A percentile compares a stretch with the other conserved stretches of the same genome.
Evolutionary conservation across 2,329 filamentous ascomycete species (phyloP).

Genomic region (Pochonia chlamydosporia): DNA sequence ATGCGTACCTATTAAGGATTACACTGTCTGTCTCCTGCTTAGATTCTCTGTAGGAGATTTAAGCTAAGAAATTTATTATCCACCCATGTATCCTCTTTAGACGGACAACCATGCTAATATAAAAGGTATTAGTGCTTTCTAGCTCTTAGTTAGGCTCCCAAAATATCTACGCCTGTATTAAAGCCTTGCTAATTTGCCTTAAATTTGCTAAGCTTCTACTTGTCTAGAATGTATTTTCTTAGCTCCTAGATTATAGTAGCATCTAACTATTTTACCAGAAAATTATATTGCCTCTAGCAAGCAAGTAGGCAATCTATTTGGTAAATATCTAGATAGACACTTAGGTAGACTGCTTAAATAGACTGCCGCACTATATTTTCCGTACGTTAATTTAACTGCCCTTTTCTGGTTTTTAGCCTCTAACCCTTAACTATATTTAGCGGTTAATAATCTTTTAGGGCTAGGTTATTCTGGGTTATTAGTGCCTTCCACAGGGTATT

Average conservation of each 20-base stretch:
- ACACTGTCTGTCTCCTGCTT: background rate
- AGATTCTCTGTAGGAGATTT: background rate
- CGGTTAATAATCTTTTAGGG: background rate
- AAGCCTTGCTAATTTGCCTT: constrained; percentile 7
- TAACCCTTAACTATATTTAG: background rate
- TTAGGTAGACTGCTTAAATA: too few species aligned
- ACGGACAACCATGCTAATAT: constrained; percentile 8
- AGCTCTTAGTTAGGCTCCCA: constrained; percentile 1
- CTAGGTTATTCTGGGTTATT: background rate
- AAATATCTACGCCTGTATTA: constrained; percentile 4
- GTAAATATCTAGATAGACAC: too few species aligned
- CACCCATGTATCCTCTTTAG: constrained; percentile 6
- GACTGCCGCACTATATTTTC: too few species aligned
- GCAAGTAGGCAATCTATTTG: constrained; percentile 1
- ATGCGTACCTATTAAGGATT: too few species aligned
- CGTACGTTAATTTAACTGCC: too few species aligned
- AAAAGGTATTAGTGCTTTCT: constrained; percentile 5
- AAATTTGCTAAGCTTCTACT: constrained; percentile 6
- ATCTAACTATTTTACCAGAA: background rate
- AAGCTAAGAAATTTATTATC: background rate
- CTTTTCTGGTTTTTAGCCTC: background rate
- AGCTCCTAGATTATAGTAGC: background rate
- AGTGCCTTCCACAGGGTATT: background rate
- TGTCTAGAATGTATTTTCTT: constrained; percentile 4
- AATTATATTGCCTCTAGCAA: background rate